Conservation (phyloP, 2,329 filamentous ascomycete species). For the Clarireedia paspali region DNA sequence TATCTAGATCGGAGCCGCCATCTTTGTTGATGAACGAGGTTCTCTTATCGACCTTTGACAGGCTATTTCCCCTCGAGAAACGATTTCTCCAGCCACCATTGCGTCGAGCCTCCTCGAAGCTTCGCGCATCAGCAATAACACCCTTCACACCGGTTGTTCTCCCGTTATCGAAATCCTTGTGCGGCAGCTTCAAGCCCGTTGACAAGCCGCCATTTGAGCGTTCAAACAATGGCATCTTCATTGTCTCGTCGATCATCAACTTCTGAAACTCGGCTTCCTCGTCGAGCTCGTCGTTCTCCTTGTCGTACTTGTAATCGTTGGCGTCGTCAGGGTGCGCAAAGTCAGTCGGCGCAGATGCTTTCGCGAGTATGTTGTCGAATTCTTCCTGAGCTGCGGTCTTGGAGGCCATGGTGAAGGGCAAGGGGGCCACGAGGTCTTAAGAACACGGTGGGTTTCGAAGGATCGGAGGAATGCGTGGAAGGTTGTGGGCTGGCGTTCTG, state of each 20-base stretch:
- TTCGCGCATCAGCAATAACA: slow-evolving; percentile 76
- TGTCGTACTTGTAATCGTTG: slow-evolving; percentile 41
- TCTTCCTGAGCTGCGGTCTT: slow-evolving; percentile 58
- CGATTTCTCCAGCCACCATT: slow-evolving; percentile 18
- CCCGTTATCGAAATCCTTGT: slow-evolving; percentile 55
- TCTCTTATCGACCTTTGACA: slow-evolving; percentile 16
- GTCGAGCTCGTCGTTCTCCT: slow-evolving; percentile 48
- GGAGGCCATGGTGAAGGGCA: slow-evolving; percentile 23
- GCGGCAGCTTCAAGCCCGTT: slow-evolving; percentile 47
- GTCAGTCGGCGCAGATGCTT: slow-evolving; percentile 35
- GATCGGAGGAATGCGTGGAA: slow-evolving; percentile 7
- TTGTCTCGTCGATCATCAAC: slow-evolving; percentile 51
- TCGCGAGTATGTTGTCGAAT: slow-evolving; percentile 54
- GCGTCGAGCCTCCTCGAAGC: slow-evolving; percentile 61
- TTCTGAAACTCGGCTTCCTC: slow-evolving; percentile 33
- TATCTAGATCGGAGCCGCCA: slow-evolving; percentile 22
- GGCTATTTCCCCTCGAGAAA: slow-evolving; percentile 46
- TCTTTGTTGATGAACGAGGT: slow-evolving; percentile 22
- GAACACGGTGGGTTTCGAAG: slow-evolving; percentile 4
- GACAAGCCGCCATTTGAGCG: slow-evolving; percentile 24
- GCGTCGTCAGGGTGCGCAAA: slow-evolving; percentile 47
- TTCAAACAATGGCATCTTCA: slow-evolving; percentile 55
- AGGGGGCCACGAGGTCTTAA: slow-evolving; percentile 18
- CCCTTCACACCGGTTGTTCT: slow-evolving; percentile 77
- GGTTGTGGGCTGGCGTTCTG: not conserved